Evolutionary conservation across 2,329 filamentous ascomycete genomes (phyloP), one percentile per base, ranked within the genome.

Genomic region (Elsinoe arachidis): DNA sequence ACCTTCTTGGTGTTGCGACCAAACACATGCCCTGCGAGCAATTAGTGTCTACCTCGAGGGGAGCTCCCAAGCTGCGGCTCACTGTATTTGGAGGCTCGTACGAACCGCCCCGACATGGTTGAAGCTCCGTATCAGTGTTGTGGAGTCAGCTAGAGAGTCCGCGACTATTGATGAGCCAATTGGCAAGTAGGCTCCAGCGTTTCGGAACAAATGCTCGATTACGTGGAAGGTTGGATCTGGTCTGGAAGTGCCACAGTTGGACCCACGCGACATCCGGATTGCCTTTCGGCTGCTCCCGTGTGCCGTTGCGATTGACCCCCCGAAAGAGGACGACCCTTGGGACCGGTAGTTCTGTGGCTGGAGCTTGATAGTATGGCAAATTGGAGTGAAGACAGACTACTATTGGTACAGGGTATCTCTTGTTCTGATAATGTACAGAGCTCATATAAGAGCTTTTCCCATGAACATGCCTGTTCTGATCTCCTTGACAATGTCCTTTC

Each of bases 1-100:
- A 82, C 82, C 78, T 96, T 96, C 75, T 89, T 86, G 64, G 91
- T 95, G 62, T 90, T 78, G 76, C 95, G 93, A 72, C 93, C 93
- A 78, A 96, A 99, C 77, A 99, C 88, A 81, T 99, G 93, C 80
- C 92, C 92, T 96, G 73, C 58, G 63, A 47, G 11, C 21, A 15
- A 44, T 63, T 59, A 61, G 61, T 64, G 62, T 49, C 56, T 6
- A 17, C 11, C 9, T n/a, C 9, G 10, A 35, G 53, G 19, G 30
- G 30, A 55, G 47, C 51, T 52, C 47, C 44, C 38, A 60, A 61
- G 59, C 58, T 30, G 59, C 63, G 61, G 71, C 81, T 75, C 73
- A 86, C 85, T 82, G 74, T 87, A 88, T 72, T 88, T 88, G 68
- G 84, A 87, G 65, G 84, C 80, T 74, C 84, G 80, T 69, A 87